Evolutionary conservation across 1,284 basidiomycete species (phyloP), one percentile per base, ranked within the genome.

Genomic region (Cutaneotrichosporon arboriforme): DNA sequence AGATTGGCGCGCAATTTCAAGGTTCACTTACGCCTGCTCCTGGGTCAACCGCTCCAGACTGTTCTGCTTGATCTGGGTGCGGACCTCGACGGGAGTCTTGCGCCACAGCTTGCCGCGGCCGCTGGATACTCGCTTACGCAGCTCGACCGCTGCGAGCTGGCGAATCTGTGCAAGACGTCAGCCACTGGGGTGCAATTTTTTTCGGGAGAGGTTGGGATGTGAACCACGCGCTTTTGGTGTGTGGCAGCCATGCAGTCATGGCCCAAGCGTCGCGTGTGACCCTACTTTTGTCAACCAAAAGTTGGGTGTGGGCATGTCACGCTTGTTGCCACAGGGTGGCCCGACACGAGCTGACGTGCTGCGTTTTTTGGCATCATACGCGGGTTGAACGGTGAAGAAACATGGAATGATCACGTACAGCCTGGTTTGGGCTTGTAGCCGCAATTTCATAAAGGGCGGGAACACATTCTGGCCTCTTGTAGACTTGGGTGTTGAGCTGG

Each of bases 141-240:
- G 81, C 78, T 99, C 96, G 54, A 98, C 93, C n/a, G 93, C 91
- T 46, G 93, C 90, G 20, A 99, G 83, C 84, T 99, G 96, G 52
- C 94, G 89, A 57, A 97, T 85, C 91, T 96, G 60, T 8, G 8
- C 14, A 9, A 15, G 33, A 31, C 5, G 26, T 31, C 26, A 31
- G 26, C 26, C 26, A 31, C 26, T 31, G 26, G 7, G 26, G 26
- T n/a, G n/a, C 26, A 10, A 31, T 31, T 31, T 31, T n/a, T n/a
- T n/a, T n/a, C n/a, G n/a, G n/a, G n/a, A n/a, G n/a, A n/a, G n/a
- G n/a, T n/a, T n/a, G n/a, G n/a, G n/a, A n/a, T n/a, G n/a, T n/a
- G n/a, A n/a, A n/a, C n/a, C n/a, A n/a, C n/a, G n/a, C 26, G 7
- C 26, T 31, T 31, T 31, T 31, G 7, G n/a, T n/a, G n/a, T n/a